phyloP scores from a whole-genome alignment of 805 yeast genomes.

The Hanseniaspora thailandica region DNA sequence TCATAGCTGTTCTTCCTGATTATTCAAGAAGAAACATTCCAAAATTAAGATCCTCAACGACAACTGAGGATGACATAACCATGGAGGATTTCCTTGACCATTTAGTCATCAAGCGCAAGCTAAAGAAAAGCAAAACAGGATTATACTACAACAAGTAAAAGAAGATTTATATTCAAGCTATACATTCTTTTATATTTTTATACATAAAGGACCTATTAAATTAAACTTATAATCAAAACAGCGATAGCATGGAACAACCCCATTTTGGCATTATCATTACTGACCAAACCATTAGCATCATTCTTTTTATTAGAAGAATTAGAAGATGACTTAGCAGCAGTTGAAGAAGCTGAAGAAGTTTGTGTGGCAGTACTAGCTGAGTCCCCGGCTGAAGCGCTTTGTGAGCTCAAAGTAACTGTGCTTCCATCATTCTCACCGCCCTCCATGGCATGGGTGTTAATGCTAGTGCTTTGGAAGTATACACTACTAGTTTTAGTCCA shows the following conservation, averaged over 20 bases:
- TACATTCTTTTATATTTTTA: neutral
- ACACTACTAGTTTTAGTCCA: slow-evolving; percentile 13
- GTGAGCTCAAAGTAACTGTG: neutral
- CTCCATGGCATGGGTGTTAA: neutral
- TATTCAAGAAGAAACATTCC: slow-evolving; percentile 39
- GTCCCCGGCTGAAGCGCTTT: neutral
- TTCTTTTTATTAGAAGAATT: neutral
- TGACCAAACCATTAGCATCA: neutral
- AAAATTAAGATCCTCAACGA: slow-evolving; percentile 27
- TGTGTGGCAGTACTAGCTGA: neutral
- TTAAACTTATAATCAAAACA: neutral
- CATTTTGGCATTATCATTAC: neutral
- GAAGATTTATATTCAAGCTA: neutral
- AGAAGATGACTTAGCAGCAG: neutral
- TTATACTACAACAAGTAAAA: neutral
- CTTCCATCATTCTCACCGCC: neutral
- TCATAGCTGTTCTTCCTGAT: slow-evolving; percentile 47
- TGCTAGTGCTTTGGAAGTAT: slow-evolving; percentile 12
- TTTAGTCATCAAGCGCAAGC: neutral
- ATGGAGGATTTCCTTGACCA: neutral
- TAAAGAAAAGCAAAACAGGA: neutral
- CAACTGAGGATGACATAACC: neutral
- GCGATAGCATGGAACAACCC: neutral
- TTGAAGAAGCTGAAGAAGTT: neutral
- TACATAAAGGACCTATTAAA: neutral